Percentiles rank a stretch among this genome's conserved stretches.
phyloP scores from a whole-genome alignment of 2,329 filamentous ascomycete species.

The Alternaria conjuncta region DNA sequence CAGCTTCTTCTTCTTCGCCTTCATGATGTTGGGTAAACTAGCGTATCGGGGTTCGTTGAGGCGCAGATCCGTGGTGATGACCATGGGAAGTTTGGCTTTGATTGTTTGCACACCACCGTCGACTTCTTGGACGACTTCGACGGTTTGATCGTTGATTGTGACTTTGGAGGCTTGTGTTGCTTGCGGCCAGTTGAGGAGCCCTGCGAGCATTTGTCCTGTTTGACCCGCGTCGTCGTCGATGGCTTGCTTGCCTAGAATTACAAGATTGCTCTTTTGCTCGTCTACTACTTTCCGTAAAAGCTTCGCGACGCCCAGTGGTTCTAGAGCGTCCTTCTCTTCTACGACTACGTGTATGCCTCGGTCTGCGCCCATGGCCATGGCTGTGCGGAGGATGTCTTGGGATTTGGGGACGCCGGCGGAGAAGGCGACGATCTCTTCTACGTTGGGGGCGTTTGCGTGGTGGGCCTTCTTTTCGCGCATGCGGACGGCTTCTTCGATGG shows the following conservation, averaged over 20 bases:
- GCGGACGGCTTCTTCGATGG: constrained; percentile 92
- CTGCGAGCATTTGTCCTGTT: constrained; percentile 98
- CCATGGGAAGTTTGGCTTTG: constrained; percentile 81
- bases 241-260: constrained; percentile 95
- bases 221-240: constrained; percentile 96
- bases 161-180: constrained; percentile 92
- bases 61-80: constrained; percentile 93
- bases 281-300: constrained; percentile 80
- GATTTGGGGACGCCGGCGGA: constrained; percentile 88
- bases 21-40: constrained; percentile 98
- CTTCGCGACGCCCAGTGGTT: constrained; percentile 92
- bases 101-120: constrained; percentile 95
- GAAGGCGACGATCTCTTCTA: constrained; percentile 90
- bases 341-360: constrained; percentile 77
- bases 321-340: constrained; percentile 72
- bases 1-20: constrained; percentile 99
- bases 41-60: constrained; percentile 96
- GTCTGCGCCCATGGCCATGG: constrained; percentile 99
- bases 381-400: constrained; percentile 87
- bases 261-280: constrained; percentile 86
- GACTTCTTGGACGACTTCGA: constrained; percentile 87
- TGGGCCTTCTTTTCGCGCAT: constrained; percentile 80
- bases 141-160: constrained; percentile 71
- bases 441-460: constrained; percentile 47
- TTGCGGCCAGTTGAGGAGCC: constrained; percentile 89